Base-by-base conservation (phyloP, 352 stramenopile species). In the Phytophthora pisi region DNA sequence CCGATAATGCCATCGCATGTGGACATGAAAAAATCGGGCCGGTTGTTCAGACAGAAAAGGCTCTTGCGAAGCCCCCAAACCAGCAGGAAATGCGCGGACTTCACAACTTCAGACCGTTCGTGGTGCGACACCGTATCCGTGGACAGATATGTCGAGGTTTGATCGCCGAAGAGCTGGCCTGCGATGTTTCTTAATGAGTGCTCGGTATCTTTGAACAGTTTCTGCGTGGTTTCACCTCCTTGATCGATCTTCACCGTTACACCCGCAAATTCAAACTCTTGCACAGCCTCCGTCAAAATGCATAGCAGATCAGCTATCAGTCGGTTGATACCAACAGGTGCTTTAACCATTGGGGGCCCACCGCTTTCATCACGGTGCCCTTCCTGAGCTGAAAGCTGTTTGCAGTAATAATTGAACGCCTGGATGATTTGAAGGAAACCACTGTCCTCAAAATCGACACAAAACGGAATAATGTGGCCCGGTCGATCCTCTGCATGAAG, bases 401-500 rank as follows among this genome's bases (percentile, higher is more conserved):
- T 18, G 16, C 64, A 76, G 24, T 64, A 77, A 54, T 67, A 55
- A 20, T 34, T 66, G 3, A 79, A 65, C 30, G 72, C 74, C 55
- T 47, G 51, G 11, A 84, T 52, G 64, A 82, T 66, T 24, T 74
- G 64, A 6, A 82, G 42, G 18, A 89, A 34, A n/a, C 81, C 77
- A 4, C 67, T 23, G 34, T 88, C 76, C 10, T 73, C 57, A 61
- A 91, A 90, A 59, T 90, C 81, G 9, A 86, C 57, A 40, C 70
- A 88, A 66, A 90, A 93, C 1, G 85, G 85, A 38, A 91, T 72
- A 34, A 82, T 70, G 51, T 90, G 86, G 15, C 82, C 85, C 15
- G 68, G 70, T 43, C 60, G 60, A 76, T 93, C 83, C 7, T 58
- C 56, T 8, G 68, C 18, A 23, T 51, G 34, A 45, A 85, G 38